Base-by-base conservation (phyloP, 768 basidiomycete species). In the Postia placenta region DNA sequence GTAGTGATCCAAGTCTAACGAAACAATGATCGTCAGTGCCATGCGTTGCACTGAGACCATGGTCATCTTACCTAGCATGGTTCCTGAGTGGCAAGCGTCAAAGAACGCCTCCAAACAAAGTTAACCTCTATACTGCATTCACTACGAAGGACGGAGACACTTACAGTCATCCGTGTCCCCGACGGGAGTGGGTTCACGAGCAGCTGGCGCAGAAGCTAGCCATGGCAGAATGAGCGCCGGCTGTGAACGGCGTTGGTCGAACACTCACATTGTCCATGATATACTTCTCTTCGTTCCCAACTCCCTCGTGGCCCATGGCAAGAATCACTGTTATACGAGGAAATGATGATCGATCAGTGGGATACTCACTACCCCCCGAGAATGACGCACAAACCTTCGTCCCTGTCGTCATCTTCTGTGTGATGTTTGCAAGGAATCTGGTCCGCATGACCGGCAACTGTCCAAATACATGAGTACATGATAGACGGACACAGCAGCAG, bases 61-160 rank as follows among this genome's bases (percentile, higher is more conserved):
- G n/a, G 2, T 11, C 5, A 2, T 36, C 42, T 6, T 25, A 49
- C 48, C 57, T 0, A 60, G 46, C 14, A 60, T 23, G 0, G 57
- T 49, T 2, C 59, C 57, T 0, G 57, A 58, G 45, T 58, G 53
- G 33, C 59, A 60, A 1, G 59, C 40, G 30, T 60, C 59, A 7
- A 56, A 28, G 42, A 58, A 50, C 9, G 53, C 57, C 57, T 59
- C 27, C 5, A 46, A 2, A 5, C 23, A 2, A 22, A n/a, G n/a
- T n/a, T n/a, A n/a, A n/a, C n/a, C 3, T 30, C 26, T 20, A 4
- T 2, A 19, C n/a, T 17, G 44, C 20, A 23, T 27, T 11, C 1
- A 20, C 11, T n/a, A 23, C 25, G 6, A 23, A 15, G 27, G 26
- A 11, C 19, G 15, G 11, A n/a, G n/a, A n/a, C n/a, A 4, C 53